These are phyloP conservation scores for Phytophthora pistaciae DNA, from an alignment of 352 stramenopile species.

Conservation along the genomic window DNA sequence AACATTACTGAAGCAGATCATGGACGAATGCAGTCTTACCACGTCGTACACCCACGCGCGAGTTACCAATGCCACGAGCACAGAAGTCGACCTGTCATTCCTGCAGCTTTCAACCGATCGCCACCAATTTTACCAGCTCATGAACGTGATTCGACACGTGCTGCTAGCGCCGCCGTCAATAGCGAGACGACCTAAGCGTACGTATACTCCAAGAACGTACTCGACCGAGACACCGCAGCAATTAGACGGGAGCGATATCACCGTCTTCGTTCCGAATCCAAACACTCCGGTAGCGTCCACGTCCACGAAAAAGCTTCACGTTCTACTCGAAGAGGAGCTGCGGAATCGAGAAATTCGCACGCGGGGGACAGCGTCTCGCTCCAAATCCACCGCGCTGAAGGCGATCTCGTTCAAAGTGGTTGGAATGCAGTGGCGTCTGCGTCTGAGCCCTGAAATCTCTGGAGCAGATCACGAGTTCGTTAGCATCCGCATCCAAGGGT, in stretches of 20 bases:
- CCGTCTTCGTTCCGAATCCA: constrained; percentile 33
- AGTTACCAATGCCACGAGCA: constrained; percentile 49
- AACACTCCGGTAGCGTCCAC: constrained; percentile 7
- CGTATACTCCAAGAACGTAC: constrained; percentile 22
- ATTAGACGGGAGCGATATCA: constrained; percentile 40
- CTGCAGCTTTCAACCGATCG: constrained; percentile 78
- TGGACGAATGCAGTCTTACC: constrained; percentile 82
- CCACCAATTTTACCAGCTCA: constrained; percentile 86
- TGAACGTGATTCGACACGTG: constrained; percentile 81
- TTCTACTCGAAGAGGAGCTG: constrained; percentile 75
- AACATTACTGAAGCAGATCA: constrained; percentile 72
- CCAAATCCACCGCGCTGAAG: constrained; percentile 50
- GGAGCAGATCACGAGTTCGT: constrained; percentile 80
- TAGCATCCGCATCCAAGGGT: constrained; percentile 66
- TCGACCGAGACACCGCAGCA: constrained; percentile 18
- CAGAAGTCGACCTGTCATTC: constrained; percentile 75
- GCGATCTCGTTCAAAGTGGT: constrained; percentile 75
- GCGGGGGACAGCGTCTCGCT: constrained; percentile 41
- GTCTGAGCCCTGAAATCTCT: constrained; percentile 63
- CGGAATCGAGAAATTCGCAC: constrained; percentile 65
- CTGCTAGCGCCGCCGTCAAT: constrained; percentile 71
- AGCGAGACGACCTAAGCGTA: constrained; percentile 38
- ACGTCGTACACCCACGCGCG: constrained; percentile 64
- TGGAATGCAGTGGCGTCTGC: constrained; percentile 64
- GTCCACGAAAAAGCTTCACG: constrained; percentile 67